These are phyloP conservation scores for Capsella bursapastoris DNA, from an alignment of 345 rosid species.

Conservation along the genomic window DNA sequence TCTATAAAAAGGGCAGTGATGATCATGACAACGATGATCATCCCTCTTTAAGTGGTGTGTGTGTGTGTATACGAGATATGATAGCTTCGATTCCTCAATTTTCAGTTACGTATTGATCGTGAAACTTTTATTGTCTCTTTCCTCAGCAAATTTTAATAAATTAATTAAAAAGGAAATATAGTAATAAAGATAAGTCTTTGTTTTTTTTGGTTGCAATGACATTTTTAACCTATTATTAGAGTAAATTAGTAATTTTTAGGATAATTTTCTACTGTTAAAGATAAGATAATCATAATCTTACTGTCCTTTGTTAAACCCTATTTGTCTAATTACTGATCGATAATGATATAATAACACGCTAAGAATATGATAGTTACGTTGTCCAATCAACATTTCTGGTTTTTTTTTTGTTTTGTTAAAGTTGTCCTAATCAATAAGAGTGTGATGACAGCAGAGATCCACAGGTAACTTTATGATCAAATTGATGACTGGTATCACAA, in stretches of 20 bases:
- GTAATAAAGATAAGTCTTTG: background rate
- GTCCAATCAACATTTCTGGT: slow-evolving; percentile 10
- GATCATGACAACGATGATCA: slow-evolving; percentile 29
- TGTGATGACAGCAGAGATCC: background rate
- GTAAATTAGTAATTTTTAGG: no score
- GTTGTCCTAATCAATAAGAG: slow-evolving; percentile 2
- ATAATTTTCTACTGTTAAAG: background rate
- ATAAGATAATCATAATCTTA: background rate
- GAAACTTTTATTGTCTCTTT: background rate
- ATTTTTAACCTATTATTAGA: slow-evolving; percentile 3
- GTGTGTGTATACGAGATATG: background rate
- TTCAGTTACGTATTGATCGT: slow-evolving; percentile 29
- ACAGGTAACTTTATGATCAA: slow-evolving; percentile 4
- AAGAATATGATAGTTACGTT: slow-evolving; percentile 8
- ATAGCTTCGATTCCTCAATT: slow-evolving; percentile 16
- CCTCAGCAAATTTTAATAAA: background rate
- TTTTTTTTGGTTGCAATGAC: background rate
- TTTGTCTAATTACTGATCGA: background rate
- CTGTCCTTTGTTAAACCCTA: background rate
- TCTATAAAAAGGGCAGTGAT: slow-evolving; percentile 30
- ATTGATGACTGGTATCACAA: slow-evolving; percentile 1
- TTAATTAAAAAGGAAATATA: background rate
- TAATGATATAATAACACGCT: background rate
- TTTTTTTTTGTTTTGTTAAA: background rate
- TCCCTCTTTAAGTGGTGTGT: slow-evolving; percentile 1